Evolutionary conservation across 2,329 filamentous ascomycete species (phyloP), one percentile per base, ranked within the genome.

Genomic region (Colletotrichum tamarilloi): DNA sequence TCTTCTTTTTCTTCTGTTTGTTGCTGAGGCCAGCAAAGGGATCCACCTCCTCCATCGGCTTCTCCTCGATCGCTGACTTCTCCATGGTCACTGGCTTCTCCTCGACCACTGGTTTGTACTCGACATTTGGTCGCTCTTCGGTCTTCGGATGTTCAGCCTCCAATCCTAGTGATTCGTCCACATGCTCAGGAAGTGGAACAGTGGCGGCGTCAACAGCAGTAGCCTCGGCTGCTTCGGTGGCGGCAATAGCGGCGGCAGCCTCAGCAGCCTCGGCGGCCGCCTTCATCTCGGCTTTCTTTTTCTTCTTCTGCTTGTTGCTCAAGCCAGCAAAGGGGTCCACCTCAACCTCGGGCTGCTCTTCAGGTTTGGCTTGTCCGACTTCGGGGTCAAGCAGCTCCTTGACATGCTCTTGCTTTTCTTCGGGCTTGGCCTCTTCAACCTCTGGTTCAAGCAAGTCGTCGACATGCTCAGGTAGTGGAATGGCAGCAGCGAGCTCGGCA

Each of bases 21-120:
- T 28, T 56, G 57, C 24, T 55, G 14, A 38, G 16, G 35, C 53
- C 53, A 12, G 53, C 62, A 28, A 75, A 58, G 26, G 64, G 28
- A 24, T 65, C 71, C 5, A 77, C 76, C 28, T 78, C 76, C 22
- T 75, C 75, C 57, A 75, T 70, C 7, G 68, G 19, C 22, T 56
- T 16, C 38, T 42, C 38, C 38, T 42, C 38, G 14, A 32, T 32
- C 30, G 30, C 30, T 32, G 30, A 32, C 30, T 32, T 32, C 30
- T 11, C 30, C 30, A 32, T 2, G 2, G 30, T 9, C 30, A 32
- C 30, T 32, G 30, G 30, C 8, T 32, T 32, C 30, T 9, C 30
- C 8, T 32, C 28, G 12, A 38, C 14, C 35, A 16, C 35, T 16
- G 14, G 5, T 42, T 42, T 16, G 2, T 42, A 14, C 35, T 42